Base-by-base conservation (phyloP, 106 monocot genomes). In the Amphibolis antarctica region DNA sequence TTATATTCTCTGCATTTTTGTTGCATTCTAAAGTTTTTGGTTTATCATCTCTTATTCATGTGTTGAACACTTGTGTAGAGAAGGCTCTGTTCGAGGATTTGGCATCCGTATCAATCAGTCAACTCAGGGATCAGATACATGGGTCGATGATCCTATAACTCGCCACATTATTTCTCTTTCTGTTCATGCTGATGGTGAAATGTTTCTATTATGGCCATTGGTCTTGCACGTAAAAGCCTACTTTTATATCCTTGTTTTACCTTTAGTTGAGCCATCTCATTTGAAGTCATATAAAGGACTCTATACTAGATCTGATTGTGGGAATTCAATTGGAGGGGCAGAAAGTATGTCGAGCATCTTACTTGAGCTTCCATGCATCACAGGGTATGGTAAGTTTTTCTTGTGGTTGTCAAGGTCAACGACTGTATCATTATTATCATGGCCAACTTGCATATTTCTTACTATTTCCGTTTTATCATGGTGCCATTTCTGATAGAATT, bases 301-400 rank as follows among this genome's bases (percentile, higher is more conserved):
- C 56, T 78, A 73, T 46, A 74, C 58, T 46, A 65, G 77, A 53
- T 66, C 75, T 47, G 79, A 86, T 57, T 82, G 88, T 76, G 89
- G 89, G 67, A 80, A 73, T 63, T 80, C 66, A 22, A 48, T 71
- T 63, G 77, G 64, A 31, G 80, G 66, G 29, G 67, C 73, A 43
- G 63, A 76, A 26, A 78, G 66, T 21, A 78, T 89, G 19, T 96
- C 94, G 29, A 80, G 81, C 45, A 79, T 89, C 49, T 49, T 96
- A 23, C 74, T 89, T 44, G 64, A 74, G 59, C 89, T 96, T 71
- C 94, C 94, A 56, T 96, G 84, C 78, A 89, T 96, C 79, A 96
- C 94, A 89, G 94, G 94, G 89, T 96, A 94, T 80, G 81, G 93
- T 94, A 86, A 89, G 93, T 86, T 85, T 62, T 66, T 52, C 15